Base-by-base conservation (phyloP, 1,139 yeast species). In the Hemisphaericaspora subhashii region DNA sequence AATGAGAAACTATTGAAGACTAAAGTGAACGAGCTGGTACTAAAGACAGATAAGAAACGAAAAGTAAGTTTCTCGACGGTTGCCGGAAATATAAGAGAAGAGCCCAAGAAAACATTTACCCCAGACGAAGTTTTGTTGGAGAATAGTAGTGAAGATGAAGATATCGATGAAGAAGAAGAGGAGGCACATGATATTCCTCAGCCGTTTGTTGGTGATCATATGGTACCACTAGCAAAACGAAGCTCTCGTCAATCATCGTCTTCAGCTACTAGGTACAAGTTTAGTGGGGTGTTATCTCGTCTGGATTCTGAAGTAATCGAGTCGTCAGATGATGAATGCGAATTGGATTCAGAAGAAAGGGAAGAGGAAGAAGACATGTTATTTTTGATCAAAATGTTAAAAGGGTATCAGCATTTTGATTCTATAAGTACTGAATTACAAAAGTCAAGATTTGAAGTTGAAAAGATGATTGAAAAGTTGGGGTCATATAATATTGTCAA, bases 401-500 rank as follows among this genome's bases (percentile, higher is more conserved):
- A 72, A 44, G 78, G 78, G 18, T 77, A 78, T 22, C 83, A 80
- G 43, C 79, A 79, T 51, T 74, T 83, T 47, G 96, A 87, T 54
- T 74, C 83, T 7, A 81, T 87, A 2, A 83, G 90, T 51, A 84
- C 90, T 0, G 85, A 81, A 47, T 60, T 85, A 45, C 77, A 74
- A 39, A 71, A 72, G 53, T 72, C 86, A 13, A 66, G 81, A 37
- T 57, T 57, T 16, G 84, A 83, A 29, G 77, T 84, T 1, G 83
- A 79, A 47, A 50, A 54, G 6, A 50, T 81, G 51, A 51, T 83
- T 12, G 66, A 66, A 36, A 47, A 67, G 45, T 50, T 76, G 20
- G 80, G 80, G 2, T 58, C 67, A 11, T 66, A 66, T 52, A 71
- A 67, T 38, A 53, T 68, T 28, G 65, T 75, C 29, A 74, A 72